Base-by-base conservation (phyloP, 139 green algal species). In the Micractinium conductrix region DNA sequence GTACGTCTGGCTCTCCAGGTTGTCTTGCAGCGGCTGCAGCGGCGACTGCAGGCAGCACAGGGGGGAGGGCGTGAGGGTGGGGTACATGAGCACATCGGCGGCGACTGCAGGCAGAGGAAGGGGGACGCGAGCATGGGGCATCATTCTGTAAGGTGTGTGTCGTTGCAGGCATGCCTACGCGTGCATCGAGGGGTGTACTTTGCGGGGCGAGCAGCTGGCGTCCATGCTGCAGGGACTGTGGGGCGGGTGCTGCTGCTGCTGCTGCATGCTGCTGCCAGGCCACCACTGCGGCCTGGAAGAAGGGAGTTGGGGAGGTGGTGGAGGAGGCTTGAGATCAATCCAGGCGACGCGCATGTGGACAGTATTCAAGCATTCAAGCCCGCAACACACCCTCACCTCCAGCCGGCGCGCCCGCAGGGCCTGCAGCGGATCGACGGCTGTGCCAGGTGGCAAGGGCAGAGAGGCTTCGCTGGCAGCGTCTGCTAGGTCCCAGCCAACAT, bases 1-100 rank as follows among this genome's bases (percentile, higher is more conserved):
- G 84, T 99, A 99, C 19, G 97, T 99, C 45, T 92, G 88, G 38
- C 85, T 93, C 88, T 99, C 97, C 43, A 99, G 90, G 90, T 99
- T 98, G 90, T 99, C 96, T 89, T 97, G 94, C 21, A 97, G 86
- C 35, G 96, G 95, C 91, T 98, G 95, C 82, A 98, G 86, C n/a
- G 95, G 95, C 17, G 87, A 88, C 88, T 98, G 93, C 82, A 87
- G 16, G 35, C 16, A 5, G 58, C n/a, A 40, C 43, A 62, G n/a
- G n/a, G n/a, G n/a, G n/a, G n/a, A 35, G 65, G 21, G 65, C 21
- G 21, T 73, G 65, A 40, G 40, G 60, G 35, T 74, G 35, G 6
- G 35, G 30, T 63, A 21, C 45, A 63, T 28, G 24, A 14, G 24
- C 12, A n/a, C n/a, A n/a, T n/a, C n/a, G n/a, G n/a, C n/a, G n/a